Percentiles rank a stretch among this genome's conserved stretches.
These are phyloP conservation scores for Bondarzewia mesenterica DNA, from an alignment of 1,284 basidiomycete species.

Conservation along the genomic window DNA sequence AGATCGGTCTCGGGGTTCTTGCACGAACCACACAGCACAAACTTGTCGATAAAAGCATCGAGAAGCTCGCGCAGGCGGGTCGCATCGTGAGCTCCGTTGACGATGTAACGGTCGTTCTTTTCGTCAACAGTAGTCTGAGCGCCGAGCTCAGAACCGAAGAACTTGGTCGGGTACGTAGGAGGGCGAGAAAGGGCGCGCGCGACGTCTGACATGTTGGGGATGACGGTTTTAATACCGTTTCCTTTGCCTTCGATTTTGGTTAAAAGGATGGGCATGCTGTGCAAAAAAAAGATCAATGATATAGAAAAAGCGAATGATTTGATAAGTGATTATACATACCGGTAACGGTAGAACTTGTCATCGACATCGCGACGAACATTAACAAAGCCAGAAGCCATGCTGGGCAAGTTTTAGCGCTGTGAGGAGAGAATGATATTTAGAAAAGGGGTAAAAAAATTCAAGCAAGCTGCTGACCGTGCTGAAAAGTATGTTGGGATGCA, in stretches of 20 bases:
- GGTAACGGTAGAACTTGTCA: conserved; percentile 87
- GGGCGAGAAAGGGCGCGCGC: conserved; percentile 93
- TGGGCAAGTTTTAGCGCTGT: conserved; percentile 59
- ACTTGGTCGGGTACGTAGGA: conserved; percentile 96
- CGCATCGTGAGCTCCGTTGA: conserved; percentile 95
- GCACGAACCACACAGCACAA: conserved; percentile 95
- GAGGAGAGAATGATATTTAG: not conserved
- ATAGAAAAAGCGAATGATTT: not conserved
- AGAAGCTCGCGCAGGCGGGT: conserved; percentile 91
- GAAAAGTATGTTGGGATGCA: conserved; percentile 43
- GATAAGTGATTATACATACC: conserved; percentile 32
- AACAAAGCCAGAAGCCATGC: conserved; percentile 81
- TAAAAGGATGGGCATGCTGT: conserved; percentile 87
- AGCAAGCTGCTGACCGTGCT: conserved; percentile 41
- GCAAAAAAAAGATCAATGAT: conserved; percentile 8
- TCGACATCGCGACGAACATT: conserved; percentile 99
- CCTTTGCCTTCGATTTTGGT: conserved; percentile 99
- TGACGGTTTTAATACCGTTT: conserved; percentile 98
- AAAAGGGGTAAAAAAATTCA: not conserved
- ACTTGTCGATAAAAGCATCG: conserved; percentile 96
- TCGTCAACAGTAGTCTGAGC: conserved; percentile 96
- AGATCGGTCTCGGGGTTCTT: conserved; percentile 99
- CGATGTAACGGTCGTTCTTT: conserved; percentile 96
- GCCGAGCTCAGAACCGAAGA: conserved; percentile 97
- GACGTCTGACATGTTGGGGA: conserved; percentile 98